Percentiles rank a stretch among this genome's conserved stretches.
Conservation (phyloP, 1,139 yeast species). For the Kodamaea alishanica region DNA sequence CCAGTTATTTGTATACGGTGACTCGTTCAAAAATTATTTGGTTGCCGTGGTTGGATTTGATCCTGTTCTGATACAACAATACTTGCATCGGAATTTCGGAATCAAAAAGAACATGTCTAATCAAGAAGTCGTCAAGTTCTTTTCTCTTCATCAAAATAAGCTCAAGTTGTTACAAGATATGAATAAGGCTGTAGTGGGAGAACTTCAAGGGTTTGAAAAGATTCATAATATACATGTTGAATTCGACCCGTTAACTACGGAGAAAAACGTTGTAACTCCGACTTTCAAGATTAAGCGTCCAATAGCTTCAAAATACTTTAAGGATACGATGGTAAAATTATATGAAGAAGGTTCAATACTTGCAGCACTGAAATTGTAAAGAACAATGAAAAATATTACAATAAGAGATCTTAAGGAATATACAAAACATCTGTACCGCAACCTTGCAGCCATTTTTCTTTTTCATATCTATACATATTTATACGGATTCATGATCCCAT, state of each 20-base stretch:
- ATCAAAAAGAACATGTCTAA: conserved; percentile 5
- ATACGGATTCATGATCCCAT: conserved; percentile 87
- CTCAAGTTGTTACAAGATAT: conserved; percentile 25
- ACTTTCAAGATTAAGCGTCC: conserved; percentile 71
- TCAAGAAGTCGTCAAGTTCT: conserved; percentile 28
- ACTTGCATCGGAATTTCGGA: conserved; percentile 13
- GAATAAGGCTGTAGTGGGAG: conserved; percentile 20
- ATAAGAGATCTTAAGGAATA: background rate
- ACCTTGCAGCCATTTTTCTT: background rate
- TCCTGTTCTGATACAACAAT: conserved; percentile 14
- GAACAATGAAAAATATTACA: too few species aligned
- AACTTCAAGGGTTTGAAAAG: conserved; percentile 54
- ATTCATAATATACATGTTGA: conserved; percentile 57
- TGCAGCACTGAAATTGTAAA: background rate
- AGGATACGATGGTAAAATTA: conserved; percentile 44
- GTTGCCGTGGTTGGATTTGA: conserved; percentile 51
- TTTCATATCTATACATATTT: conserved; percentile 55
- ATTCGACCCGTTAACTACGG: conserved; percentile 64
- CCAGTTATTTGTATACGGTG: conserved; percentile 51
- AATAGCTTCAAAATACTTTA: conserved; percentile 52
- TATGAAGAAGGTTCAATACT: conserved; percentile 52
- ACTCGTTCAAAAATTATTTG: conserved; percentile 13
- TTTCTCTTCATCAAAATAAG: conserved; percentile 29
- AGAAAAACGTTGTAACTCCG: conserved; percentile 66
- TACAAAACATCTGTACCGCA: background rate